Conservation (phyloP, 306 rosid genomes). For the Delonix regia region DNA sequence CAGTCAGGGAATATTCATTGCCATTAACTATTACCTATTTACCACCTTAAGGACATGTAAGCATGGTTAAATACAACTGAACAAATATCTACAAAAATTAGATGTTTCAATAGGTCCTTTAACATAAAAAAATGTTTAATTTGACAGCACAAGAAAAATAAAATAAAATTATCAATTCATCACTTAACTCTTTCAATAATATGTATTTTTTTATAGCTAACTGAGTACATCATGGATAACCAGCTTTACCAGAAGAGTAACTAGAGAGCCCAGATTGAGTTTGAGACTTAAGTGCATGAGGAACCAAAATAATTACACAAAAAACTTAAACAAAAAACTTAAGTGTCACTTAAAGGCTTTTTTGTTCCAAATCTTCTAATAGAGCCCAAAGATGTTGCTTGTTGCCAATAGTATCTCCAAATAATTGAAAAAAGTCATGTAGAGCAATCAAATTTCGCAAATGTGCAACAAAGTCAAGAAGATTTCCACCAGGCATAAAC, state of each 20-base stretch:
- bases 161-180: neutral
- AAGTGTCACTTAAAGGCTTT: neutral
- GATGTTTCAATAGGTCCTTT: neutral
- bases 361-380: neutral
- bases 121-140: neutral
- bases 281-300: neutral
- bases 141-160: neutral
- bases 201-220: neutral
- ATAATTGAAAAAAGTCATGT: neutral
- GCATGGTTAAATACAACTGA: neutral
- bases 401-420: neutral
- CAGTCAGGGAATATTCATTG: slow-evolving; percentile 11
- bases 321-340: too few species aligned
- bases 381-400: neutral
- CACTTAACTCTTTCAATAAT: neutral
- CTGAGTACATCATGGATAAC: neutral
- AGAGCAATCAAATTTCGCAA: neutral
- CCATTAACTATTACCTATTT: neutral
- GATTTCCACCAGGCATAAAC: slow-evolving; percentile 3
- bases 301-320: neutral
- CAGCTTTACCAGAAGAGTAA: neutral
- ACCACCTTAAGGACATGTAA: neutral
- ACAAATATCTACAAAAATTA: neutral
- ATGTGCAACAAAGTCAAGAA: neutral
- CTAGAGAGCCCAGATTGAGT: neutral